Evolutionary conservation across 495 filamentous ascomycete genomes (phyloP).

Genomic region (Aspergillus affinis): DNA sequence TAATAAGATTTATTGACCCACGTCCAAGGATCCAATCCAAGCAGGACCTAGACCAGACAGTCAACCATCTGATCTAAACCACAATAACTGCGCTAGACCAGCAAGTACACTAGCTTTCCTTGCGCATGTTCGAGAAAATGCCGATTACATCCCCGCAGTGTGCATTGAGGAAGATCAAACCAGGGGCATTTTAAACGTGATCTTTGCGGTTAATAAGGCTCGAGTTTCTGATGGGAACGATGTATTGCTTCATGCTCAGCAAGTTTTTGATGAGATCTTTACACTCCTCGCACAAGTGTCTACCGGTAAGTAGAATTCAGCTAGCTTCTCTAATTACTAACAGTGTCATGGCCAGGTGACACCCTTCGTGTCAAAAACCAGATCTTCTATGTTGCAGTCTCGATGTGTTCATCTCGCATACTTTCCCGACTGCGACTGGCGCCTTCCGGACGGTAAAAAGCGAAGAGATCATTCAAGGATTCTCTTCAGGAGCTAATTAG

Average conservation of each 20-base stretch:
- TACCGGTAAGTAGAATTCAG: slow-evolving; percentile 1
- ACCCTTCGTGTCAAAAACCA: slow-evolving; percentile 1
- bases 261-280: slow-evolving; percentile 11
- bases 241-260: slow-evolving; percentile 5
- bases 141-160: slow-evolving; percentile 12
- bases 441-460: not conserved
- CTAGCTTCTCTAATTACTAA: slow-evolving; percentile 2
- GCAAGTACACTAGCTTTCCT: slow-evolving; percentile 13
- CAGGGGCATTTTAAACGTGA: slow-evolving; percentile 6
- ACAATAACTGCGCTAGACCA: too few relatives aligned
- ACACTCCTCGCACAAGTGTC: slow-evolving; percentile 11
- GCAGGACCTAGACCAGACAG: too few relatives aligned
- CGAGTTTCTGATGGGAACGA: slow-evolving; percentile 7
- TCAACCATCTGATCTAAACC: too few relatives aligned
- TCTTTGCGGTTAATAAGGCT: slow-evolving; percentile 15
- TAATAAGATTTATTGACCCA: too few relatives aligned
- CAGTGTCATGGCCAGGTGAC: slow-evolving; percentile 2
- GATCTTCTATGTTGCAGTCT: slow-evolving; percentile 8
- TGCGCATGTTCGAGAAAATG: slow-evolving; percentile 11
- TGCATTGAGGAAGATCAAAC: slow-evolving; percentile 13
- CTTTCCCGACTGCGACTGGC: slow-evolving; percentile 11
- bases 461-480: slow-evolving; percentile 12
- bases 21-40: too few relatives aligned
- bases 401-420: slow-evolving; percentile 17
- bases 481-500: slow-evolving; percentile 9